Conservation (phyloP, 495 filamentous ascomycete species). For the Hypoxylon perforatum region DNA sequence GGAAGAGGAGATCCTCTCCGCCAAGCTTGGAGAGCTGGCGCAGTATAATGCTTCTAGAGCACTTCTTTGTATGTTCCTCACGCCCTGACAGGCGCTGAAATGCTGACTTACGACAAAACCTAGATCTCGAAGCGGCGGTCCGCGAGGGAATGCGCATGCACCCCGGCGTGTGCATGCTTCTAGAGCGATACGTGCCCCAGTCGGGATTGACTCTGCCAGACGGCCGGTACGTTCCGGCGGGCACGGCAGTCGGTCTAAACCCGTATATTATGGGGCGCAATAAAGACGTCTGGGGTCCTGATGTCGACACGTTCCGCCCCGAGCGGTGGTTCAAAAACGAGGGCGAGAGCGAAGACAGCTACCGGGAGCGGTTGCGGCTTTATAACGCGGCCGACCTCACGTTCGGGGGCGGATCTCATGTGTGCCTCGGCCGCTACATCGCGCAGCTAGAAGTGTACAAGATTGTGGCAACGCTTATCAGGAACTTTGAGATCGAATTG, state of each 20-base stretch:
- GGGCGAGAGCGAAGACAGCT: constrained; percentile 42
- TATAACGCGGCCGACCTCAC: constrained; percentile 49
- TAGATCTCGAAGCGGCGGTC: constrained; percentile 64
- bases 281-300: constrained; percentile 55
- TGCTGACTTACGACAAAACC: not conserved
- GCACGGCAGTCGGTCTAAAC: constrained; percentile 52
- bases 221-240: constrained; percentile 50
- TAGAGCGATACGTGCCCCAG: constrained; percentile 59
- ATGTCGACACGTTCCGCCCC: constrained; percentile 61
- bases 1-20: constrained; percentile 51
- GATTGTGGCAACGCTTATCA: constrained; percentile 51
- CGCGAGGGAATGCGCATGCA: constrained; percentile 64
- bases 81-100: not conserved
- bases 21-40: constrained; percentile 22
- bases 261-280: constrained; percentile 54
- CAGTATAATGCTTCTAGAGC: constrained; percentile 24
- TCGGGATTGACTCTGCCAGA: constrained; percentile 53
- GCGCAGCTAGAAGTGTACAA: constrained; percentile 57
- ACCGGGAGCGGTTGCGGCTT: constrained; percentile 38
- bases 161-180: constrained; percentile 56
- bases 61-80: constrained; percentile 21
- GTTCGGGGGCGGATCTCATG: constrained; percentile 54
- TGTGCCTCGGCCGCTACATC: constrained; percentile 57
- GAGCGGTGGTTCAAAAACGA: constrained; percentile 61
- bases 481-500: constrained; percentile 49